These are phyloP conservation scores for Leishmania amazonensis DNA, from an alignment of 208 protist genomes.

Conservation along the genomic window DNA sequence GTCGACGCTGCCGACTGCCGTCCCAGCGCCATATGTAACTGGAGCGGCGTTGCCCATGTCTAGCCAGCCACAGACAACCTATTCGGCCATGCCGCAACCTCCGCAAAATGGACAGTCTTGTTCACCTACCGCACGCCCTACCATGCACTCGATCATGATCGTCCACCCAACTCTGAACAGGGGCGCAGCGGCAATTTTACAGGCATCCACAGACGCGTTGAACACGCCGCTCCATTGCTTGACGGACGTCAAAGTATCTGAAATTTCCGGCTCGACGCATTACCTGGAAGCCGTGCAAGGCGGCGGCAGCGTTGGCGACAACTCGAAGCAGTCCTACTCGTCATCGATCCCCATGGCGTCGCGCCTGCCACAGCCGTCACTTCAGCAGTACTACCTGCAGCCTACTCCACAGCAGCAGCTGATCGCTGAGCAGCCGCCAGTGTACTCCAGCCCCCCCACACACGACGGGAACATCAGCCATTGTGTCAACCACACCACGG, in stretches of 20 bases:
- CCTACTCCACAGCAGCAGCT: not conserved
- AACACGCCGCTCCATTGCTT: not conserved
- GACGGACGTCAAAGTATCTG: not conserved
- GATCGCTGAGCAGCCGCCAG: not conserved
- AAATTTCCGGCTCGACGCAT: not conserved
- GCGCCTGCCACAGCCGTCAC: not conserved
- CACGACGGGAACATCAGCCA: not conserved
- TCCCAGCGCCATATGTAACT: not conserved
- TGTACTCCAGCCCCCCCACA: not conserved
- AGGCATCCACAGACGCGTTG: not conserved
- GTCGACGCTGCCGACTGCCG: not conserved
- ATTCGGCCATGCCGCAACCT: not conserved
- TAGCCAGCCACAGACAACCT: not conserved
- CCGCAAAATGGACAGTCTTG: not conserved
- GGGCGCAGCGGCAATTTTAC: not conserved
- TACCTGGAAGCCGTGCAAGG: not conserved
- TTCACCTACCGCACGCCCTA: not conserved
- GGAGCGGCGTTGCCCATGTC: not conserved
- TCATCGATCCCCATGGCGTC: not conserved
- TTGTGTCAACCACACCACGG: not conserved
- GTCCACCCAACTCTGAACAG: not conserved
- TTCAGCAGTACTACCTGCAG: not conserved
- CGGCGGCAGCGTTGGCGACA: not conserved
- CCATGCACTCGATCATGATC: slow-evolving; percentile 11
- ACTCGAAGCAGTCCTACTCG: not conserved